Conservation (phyloP, 2,329 filamentous ascomycete genomes). For the Colletotrichum horii region DNA sequence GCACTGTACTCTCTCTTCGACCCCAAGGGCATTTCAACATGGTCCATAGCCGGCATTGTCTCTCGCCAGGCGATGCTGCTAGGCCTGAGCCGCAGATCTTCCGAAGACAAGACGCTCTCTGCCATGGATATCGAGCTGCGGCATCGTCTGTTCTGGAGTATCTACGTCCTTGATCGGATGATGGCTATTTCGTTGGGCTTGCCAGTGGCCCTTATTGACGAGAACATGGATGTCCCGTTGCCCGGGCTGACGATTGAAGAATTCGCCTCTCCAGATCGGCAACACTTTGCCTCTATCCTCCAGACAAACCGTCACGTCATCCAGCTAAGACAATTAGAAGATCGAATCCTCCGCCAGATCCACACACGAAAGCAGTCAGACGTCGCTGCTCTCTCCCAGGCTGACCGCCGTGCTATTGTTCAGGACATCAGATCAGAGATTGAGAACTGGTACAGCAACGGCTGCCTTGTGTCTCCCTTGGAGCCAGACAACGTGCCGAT, state of each 20-base stretch:
- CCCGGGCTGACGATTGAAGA: slow-evolving; percentile 50
- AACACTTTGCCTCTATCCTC: slow-evolving; percentile 42
- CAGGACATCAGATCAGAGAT: slow-evolving; percentile 44
- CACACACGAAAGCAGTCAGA: slow-evolving; percentile 36
- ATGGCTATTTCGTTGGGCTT: slow-evolving; percentile 45
- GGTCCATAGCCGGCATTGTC: slow-evolving; percentile 44
- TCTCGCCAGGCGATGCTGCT: slow-evolving; percentile 43
- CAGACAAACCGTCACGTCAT: slow-evolving; percentile 52
- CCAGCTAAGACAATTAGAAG: slow-evolving; percentile 47
- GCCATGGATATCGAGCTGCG: slow-evolving; percentile 35
- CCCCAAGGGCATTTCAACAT: slow-evolving; percentile 41
- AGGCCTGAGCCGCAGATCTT: slow-evolving; percentile 37
- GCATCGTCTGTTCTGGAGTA: slow-evolving; percentile 49
- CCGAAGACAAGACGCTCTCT: slow-evolving; percentile 29
- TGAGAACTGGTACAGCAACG: slow-evolving; percentile 52
- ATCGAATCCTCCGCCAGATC: slow-evolving; percentile 41
- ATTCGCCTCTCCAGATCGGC: slow-evolving; percentile 43
- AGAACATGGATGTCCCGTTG: slow-evolving; percentile 44
- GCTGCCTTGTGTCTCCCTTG: slow-evolving; percentile 46
- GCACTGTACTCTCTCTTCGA: slow-evolving; percentile 50
- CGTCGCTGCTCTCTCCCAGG: slow-evolving; percentile 31
- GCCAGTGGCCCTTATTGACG: slow-evolving; percentile 42
- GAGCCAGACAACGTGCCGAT: slow-evolving; percentile 49
- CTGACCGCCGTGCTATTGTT: slow-evolving; percentile 36
- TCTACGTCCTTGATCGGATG: slow-evolving; percentile 51